A percentile compares a stretch with the other conserved stretches of the same genome.
Evolutionary conservation across 768 basidiomycete genomes (phyloP).

Genomic region (Amanita pseudoporphyria): DNA sequence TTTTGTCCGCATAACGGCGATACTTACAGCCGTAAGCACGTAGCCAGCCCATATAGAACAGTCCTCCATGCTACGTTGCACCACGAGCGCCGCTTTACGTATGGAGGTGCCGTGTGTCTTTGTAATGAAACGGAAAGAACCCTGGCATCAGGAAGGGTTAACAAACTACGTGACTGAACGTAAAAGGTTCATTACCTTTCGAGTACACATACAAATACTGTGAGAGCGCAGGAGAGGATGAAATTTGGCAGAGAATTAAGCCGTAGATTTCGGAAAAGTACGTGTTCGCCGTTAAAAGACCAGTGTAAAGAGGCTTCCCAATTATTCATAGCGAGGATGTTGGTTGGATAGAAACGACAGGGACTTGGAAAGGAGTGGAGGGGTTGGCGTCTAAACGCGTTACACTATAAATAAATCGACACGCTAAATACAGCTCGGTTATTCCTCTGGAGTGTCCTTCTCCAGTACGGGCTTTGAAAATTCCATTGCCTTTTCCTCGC

Average conservation of each 20-base stretch:
- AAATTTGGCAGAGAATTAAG: constrained; percentile 43
- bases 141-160: constrained; percentile 21
- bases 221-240: constrained; percentile 33
- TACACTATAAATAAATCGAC: not conserved
- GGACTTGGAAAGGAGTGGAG: not conserved
- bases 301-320: constrained; percentile 29
- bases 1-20: too few relatives aligned
- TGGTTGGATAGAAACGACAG: not conserved
- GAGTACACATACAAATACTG: constrained; percentile 34
- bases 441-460: not conserved
- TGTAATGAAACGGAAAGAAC: constrained; percentile 39
- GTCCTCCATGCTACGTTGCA: constrained; percentile 44
- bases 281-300: constrained; percentile 27
- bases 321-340: constrained; percentile 9
- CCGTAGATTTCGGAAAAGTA: constrained; percentile 28
- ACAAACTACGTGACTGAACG: not conserved
- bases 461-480: constrained; percentile 4
- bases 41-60: constrained; percentile 45
- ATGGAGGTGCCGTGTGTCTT: constrained; percentile 37
- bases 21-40: constrained; percentile 52
- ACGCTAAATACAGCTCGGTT: not conserved
- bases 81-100: constrained; percentile 30
- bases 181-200: constrained; percentile 41
- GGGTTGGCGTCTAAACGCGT: too few relatives aligned
- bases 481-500: constrained; percentile 44